Percentiles rank a stretch among this genome's conserved stretches.
Conservation (phyloP, 2,329 filamentous ascomycete genomes). For the Chaetothyriales sp. region DNA sequence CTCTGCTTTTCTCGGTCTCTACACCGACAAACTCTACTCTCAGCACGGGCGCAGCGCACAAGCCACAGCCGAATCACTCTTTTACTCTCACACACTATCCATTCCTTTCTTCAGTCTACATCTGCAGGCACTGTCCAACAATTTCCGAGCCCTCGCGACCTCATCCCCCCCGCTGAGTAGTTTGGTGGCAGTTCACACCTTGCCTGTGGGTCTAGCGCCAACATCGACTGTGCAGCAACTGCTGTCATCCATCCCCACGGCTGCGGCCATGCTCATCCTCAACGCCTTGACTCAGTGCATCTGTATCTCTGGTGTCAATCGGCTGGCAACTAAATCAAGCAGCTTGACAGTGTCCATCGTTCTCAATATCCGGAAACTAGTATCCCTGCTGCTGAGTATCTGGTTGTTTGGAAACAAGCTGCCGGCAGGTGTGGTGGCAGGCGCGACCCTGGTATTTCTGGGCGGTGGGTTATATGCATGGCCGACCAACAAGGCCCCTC, state of each 20-base stretch:
- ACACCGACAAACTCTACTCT: constrained; percentile 80
- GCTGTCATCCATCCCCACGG: constrained; percentile 49
- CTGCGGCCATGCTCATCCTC: constrained; percentile 27
- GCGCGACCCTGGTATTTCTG: constrained; percentile 74
- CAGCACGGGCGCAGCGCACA: constrained; percentile 59
- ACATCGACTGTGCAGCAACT: neutral
- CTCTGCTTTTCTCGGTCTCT: constrained; percentile 87
- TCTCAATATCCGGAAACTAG: constrained; percentile 84
- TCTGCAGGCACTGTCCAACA: constrained; percentile 22
- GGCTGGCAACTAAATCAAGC: constrained; percentile 76
- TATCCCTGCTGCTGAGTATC: constrained; percentile 81
- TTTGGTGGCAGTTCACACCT: neutral
- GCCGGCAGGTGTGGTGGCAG: constrained; percentile 60
- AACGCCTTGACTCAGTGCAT: constrained; percentile 77
- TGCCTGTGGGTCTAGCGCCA: neutral
- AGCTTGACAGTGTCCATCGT: constrained; percentile 94
- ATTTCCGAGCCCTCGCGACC: constrained; percentile 7
- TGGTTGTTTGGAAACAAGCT: constrained; percentile 85
- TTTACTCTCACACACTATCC: constrained; percentile 60
- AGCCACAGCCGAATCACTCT: constrained; percentile 80
- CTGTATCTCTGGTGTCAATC: constrained; percentile 90
- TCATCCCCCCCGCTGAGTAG: constrained; percentile 20
- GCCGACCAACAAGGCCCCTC: neutral
- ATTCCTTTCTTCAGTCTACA: constrained; percentile 33
- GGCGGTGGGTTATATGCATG: constrained; percentile 72